Evolutionary conservation across 768 basidiomycete genomes (phyloP).

Genomic region (Psilocybe cubensis): DNA sequence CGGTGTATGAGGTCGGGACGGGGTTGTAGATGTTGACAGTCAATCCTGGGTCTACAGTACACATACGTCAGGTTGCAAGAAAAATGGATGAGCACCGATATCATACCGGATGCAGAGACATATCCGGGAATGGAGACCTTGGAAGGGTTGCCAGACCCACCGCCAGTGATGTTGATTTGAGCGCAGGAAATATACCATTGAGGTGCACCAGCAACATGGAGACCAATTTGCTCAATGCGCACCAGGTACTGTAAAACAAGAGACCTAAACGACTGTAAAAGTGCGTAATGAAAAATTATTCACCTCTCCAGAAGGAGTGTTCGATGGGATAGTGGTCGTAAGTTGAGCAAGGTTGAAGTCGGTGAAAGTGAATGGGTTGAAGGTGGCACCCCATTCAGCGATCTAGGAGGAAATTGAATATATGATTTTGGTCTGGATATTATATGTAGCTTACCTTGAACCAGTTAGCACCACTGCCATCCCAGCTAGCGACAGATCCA

Average conservation of each 20-base stretch:
- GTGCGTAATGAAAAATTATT: neutral
- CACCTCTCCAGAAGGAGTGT: slow-evolving; percentile 47
- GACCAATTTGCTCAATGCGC: slow-evolving; percentile 50
- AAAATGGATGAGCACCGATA: neutral
- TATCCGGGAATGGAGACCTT: slow-evolving; percentile 57
- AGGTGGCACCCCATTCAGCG: slow-evolving; percentile 44
- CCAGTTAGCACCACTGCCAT: slow-evolving; percentile 53
- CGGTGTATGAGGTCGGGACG: slow-evolving; percentile 35
- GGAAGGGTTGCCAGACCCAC: slow-evolving; percentile 45
- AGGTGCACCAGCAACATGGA: slow-evolving; percentile 48
- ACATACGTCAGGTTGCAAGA: too few species aligned
- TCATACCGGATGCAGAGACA: slow-evolving; percentile 38
- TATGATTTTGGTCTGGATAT: slow-evolving; percentile 7
- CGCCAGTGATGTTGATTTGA: slow-evolving; percentile 46
- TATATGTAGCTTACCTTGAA: slow-evolving; percentile 44
- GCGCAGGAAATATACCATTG: slow-evolving; percentile 54
- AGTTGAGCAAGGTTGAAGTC: slow-evolving; percentile 35
- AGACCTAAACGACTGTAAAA: neutral
- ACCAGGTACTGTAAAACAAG: slow-evolving; percentile 38
- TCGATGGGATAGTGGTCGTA: slow-evolving; percentile 42
- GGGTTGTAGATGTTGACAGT: slow-evolving; percentile 47
- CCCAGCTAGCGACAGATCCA: slow-evolving; percentile 41
- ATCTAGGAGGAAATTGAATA: slow-evolving; percentile 32
- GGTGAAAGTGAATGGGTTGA: slow-evolving; percentile 40
- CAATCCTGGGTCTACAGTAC: slow-evolving; percentile 46